Evolutionary conservation across 768 basidiomycete genomes (phyloP), one percentile per base, ranked within the genome.

Genomic region (Clathrus columnatus): DNA sequence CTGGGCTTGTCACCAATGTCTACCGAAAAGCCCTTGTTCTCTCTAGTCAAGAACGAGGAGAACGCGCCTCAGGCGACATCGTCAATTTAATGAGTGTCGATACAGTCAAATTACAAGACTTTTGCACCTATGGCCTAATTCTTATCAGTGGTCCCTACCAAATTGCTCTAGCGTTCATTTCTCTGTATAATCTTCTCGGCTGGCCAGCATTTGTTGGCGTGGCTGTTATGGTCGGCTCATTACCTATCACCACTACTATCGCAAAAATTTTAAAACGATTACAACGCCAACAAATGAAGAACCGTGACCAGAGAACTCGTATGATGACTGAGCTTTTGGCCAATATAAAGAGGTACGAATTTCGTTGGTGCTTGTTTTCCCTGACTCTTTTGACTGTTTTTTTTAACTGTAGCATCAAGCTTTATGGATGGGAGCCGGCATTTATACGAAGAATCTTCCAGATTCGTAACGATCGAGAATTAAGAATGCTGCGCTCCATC

Each of bases 11-110:
- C 14, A 83, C 84, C 1, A 79, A 76, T 3, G 91, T 96, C 50
- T 97, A 95, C 72, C 72, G 82, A 49, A 96, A 97, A 66, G 79
- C 91, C 0, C 74, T 98, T 20, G 76, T 90, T 3, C 78, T 98
- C 7, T 90, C 88, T 1, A 92, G 86, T 62, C 87, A 91, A 56
- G 92, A 91, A 63, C 81, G 87, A 4, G 77, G 79, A 8, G 71
- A 69, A 4, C 81, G 90, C 42, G 79, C 88, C 0, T 82, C 89
- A 0, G 94, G 95, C 0, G 93, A 96, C 65, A 93, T 96, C 30
- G 91, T 96, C 59, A 97, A 96, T 65, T 69, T 95, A 28, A 93
- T 94, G 85, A 86, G 85, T 7, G 91, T 95, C 14, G 90, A 92
- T 60, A 81, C 90, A 0, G 83, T 79, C 14, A 73, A 87, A 30